Evolutionary conservation across 305 asterid genomes (phyloP).

Genomic region (Salvia sclarea): DNA sequence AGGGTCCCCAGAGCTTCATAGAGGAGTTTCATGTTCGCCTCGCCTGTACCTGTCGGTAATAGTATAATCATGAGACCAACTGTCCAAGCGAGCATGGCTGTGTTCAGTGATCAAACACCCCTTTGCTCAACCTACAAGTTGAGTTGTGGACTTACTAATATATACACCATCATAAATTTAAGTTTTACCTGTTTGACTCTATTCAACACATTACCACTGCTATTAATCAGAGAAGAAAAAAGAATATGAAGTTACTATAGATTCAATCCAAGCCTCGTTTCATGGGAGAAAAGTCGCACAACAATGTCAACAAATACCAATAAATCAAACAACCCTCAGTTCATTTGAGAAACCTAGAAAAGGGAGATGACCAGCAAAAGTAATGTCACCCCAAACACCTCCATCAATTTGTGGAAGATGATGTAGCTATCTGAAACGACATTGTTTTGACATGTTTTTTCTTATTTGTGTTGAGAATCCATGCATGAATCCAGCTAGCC

Average conservation of each 20-base stretch:
- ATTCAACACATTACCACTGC: neutral
- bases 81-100: neutral
- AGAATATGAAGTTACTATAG: neutral
- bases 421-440: neutral
- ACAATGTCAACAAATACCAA: neutral
- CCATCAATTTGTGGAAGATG: neutral
- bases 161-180: neutral
- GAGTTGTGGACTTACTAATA: neutral
- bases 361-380: neutral
- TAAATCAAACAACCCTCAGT: neutral
- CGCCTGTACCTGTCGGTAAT: too few relatives aligned
- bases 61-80: too few relatives aligned
- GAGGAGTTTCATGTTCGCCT: neutral
- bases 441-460: neutral
- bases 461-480: neutral
- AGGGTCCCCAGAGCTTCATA: neutral
- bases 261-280: neutral
- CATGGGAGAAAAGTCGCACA: neutral
- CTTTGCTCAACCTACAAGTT: neutral
- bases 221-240: neutral
- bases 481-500: neutral
- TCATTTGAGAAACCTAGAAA: neutral
- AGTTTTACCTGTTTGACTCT: neutral
- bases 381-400: neutral
- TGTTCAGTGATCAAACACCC: neutral